Base-by-base conservation (phyloP, 2,329 filamentous ascomycete genomes). In the Aspergillus cejpii region DNA sequence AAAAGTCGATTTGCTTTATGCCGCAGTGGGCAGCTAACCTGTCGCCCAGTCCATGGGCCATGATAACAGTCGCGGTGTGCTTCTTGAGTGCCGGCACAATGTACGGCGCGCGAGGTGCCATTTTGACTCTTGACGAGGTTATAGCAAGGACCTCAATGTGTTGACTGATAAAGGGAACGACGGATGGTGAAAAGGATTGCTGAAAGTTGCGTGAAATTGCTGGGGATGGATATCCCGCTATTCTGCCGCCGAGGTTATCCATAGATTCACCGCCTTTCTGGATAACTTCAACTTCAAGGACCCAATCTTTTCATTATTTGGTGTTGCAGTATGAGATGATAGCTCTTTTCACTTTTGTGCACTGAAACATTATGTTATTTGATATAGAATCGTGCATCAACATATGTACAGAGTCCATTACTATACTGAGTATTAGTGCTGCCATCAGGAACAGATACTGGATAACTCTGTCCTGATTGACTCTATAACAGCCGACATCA, bases 61-160 rank as follows among this genome's bases (percentile, higher is more conserved):
- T 89, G 60, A 98, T 97, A 59, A 97, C 85, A 2, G 91, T 96
- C 19, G 89, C 89, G 28, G 92, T 96, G 70, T 97, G 92, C 62
- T 80, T 81, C 63, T 80, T 85, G 26, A 86, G 72, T 31, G 90
- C 87, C 21, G 87, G 87, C 48, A 94, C 82, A 15, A 92, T 76
- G 43, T 92, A 73, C 11, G 81, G 80, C 45, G 73, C 71, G 51
- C 69, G 67, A 23, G 61, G 52, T 34, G 71, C 54, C 71, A 75
- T 74, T 15, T 58, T 67, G 55, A 21, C 8, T 24, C 36, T n/a
- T 7, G 14, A 14, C 3, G 27, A 31, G n/a, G 14, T 14, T 8
- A 11, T 29, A 6, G 10, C 27, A 27, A 21, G 26, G 10, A 20
- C 14, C 19, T 24, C 14, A 38, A 20, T 17, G 28, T 23, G 33